These are phyloP conservation scores for Mycena leptocephala DNA, from an alignment of 768 basidiomycete species.

Conservation along the genomic window DNA sequence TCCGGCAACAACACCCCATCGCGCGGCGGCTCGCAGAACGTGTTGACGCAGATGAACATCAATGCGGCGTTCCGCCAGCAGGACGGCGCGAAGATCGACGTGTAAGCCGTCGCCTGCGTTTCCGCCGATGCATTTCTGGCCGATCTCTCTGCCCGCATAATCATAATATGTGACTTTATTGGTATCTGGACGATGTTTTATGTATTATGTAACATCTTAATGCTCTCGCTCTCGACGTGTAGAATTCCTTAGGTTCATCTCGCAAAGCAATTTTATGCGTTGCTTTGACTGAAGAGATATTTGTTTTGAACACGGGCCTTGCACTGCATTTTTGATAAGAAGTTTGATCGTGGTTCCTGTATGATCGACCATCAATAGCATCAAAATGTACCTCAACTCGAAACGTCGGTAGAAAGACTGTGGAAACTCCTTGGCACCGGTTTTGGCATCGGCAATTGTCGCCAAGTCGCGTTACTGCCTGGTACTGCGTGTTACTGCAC, in stretches of 20 bases:
- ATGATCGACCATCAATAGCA: neutral
- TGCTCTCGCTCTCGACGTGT: neutral
- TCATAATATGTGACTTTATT: neutral
- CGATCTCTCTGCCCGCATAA: neutral
- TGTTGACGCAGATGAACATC: slow-evolving; percentile 63
- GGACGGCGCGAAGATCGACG: slow-evolving; percentile 24
- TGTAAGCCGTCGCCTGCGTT: neutral
- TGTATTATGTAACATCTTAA: slow-evolving; percentile 18
- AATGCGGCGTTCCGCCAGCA: slow-evolving; percentile 59
- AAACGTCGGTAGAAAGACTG: no score
- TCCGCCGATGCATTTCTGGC: neutral
- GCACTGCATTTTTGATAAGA: neutral
- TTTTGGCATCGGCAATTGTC: no score
- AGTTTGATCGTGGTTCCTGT: no score
- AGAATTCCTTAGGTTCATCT: neutral
- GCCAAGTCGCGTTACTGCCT: no score
- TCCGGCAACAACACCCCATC: slow-evolving; percentile 71
- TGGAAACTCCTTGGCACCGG: no score
- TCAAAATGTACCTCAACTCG: no score
- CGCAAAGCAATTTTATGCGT: no score
- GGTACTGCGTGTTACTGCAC: no score
- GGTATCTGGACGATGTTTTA: neutral
- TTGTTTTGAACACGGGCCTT: neutral
- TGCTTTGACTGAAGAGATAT: neutral
- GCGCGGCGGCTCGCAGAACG: slow-evolving; percentile 38